phyloP scores from a whole-genome alignment of 352 stramenopile genomes.

The Pilasporangium apinafurcum region DNA sequence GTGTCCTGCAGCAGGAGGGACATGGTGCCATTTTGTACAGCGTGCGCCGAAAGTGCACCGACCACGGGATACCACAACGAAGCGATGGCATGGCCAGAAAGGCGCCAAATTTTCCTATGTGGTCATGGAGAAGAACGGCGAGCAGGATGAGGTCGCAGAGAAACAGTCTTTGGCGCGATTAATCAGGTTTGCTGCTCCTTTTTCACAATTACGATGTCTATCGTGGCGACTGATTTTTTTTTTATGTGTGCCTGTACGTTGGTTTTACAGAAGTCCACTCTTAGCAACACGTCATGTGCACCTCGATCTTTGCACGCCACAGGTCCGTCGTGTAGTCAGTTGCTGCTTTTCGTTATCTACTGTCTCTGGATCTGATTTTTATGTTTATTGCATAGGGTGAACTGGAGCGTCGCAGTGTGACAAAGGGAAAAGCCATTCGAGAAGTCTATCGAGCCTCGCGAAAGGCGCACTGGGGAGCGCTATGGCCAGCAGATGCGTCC shows the following conservation, averaged over 20 bases:
- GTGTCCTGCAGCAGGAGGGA: constrained; percentile 62
- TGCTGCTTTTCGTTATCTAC: neutral
- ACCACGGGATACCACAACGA: constrained; percentile 65
- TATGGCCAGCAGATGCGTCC: constrained; percentile 62
- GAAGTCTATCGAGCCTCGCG: constrained; percentile 78
- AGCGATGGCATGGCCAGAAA: constrained; percentile 81
- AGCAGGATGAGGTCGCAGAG: constrained; percentile 10
- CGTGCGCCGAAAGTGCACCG: constrained; percentile 63
- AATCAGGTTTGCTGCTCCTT: constrained; percentile 25
- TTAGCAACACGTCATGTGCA: constrained; percentile 73
- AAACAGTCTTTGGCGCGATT: constrained; percentile 42
- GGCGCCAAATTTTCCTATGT: constrained; percentile 86
- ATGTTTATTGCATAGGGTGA: constrained; percentile 32
- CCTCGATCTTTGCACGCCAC: constrained; percentile 76
- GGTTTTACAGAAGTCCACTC: constrained; percentile 34
- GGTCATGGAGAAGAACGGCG: constrained; percentile 65
- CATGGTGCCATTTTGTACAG: constrained; percentile 87
- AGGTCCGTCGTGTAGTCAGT: constrained; percentile 21
- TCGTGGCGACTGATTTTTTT: neutral
- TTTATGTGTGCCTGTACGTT: neutral
- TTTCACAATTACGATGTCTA: too few species aligned
- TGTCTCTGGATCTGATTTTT: constrained; percentile 2
- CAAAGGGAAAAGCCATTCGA: constrained; percentile 61
- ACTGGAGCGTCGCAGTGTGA: constrained; percentile 73
- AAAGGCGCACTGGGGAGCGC: constrained; percentile 76